Evolutionary conservation across 192 early-diverging fungal genomes (phyloP), one percentile per base, ranked within the genome.

Genomic region (Rhizophagus clarus): DNA sequence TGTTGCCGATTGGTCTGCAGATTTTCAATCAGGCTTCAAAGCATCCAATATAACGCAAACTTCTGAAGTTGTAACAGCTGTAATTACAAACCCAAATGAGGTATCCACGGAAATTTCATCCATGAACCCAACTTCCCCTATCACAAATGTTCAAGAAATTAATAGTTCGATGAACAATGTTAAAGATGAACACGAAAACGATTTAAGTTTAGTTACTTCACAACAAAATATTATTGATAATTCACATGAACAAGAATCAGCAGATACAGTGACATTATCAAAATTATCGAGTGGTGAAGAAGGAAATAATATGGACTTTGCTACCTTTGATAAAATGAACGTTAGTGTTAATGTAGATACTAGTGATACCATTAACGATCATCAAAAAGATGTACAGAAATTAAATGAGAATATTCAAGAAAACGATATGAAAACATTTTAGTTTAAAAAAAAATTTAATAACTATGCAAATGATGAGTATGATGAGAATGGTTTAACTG

Each of bases 181-280:
- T 24, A 74, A 76, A 29, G 69, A 72, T 22, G 82, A 71, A 9
- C 73, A 77, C 0, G 82, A 76, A 28, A 69, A 83, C 4, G 61
- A 49, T 32, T 72, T 74, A 17, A 79, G 60, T 40, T 31, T 37
- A 66, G 75, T 22, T 12, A 31, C 37, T 20, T 14, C 34, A 28
- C 24, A 68, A 83, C 2, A 60, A 12, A 26, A 75, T 15, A 8
- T 74, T 45, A 11, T 51, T 12, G 72, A 51, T n/a, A 74, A 74
- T 74, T 37, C 67, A 6, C 32, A 69, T 22, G 20, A 20, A 28
- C 63, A 66, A 31, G 28, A 51, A 28, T 74, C 72, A 51, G 22
- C 9, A 4, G 42, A 34, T 20, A 74, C 22, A 4, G 3, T 42
- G 42, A 45, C 42, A 45, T 45, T 45, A 45, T 45, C 42, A 12